A percentile compares a stretch with the other conserved stretches of the same genome.
phyloP scores from a whole-genome alignment of 306 rosid species.

The Crataegus laevigata region DNA sequence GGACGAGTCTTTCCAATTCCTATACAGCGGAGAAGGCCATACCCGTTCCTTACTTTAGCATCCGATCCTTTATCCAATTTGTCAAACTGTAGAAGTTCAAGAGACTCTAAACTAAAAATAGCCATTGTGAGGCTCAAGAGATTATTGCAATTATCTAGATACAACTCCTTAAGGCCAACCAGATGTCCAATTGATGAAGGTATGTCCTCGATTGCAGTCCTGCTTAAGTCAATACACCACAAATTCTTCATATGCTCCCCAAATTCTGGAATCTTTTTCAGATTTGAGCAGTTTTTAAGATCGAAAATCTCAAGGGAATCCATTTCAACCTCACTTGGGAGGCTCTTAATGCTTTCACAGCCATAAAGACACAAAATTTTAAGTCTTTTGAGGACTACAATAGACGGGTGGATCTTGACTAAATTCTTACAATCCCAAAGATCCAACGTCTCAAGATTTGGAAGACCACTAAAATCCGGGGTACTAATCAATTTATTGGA shows the following conservation, averaged over 20 bases:
- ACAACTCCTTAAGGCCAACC: neutral
- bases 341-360: neutral
- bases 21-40: neutral
- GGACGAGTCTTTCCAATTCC: neutral
- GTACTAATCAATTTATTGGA: neutral
- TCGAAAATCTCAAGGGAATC: neutral
- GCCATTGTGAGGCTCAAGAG: neutral
- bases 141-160: neutral
- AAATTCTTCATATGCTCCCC: neutral
- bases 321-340: neutral
- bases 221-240: neutral
- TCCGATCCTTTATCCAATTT: too few relatives aligned
- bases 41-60: neutral
- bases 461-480: slow-evolving; percentile 3
- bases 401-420: slow-evolving; percentile 5
- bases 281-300: slow-evolving; percentile 1
- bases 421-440: neutral
- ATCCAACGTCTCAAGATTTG: neutral
- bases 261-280: slow-evolving; percentile 8
- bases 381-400: neutral
- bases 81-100: too few relatives aligned
- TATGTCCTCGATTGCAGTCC: neutral
- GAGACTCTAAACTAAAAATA: neutral
- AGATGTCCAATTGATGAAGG: slow-evolving; percentile 2
- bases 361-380: neutral